These are phyloP conservation scores for Rhodomyrtus tomentosa DNA, from an alignment of 345 rosid species.

Conservation along the genomic window DNA sequence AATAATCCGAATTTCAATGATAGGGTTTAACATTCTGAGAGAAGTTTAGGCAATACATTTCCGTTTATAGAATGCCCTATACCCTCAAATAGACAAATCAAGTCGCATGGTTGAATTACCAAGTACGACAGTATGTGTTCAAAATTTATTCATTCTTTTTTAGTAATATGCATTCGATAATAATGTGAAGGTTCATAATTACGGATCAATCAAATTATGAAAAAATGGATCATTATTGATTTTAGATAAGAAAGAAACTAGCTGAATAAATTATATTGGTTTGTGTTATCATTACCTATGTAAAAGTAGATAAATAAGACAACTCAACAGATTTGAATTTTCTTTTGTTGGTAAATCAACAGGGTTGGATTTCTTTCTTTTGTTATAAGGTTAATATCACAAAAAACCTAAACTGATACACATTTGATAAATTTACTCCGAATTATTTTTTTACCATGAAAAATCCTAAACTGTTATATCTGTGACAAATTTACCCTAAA, in stretches of 20 bases:
- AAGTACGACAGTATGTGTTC: fast-evolving
- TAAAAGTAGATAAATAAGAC: background rate
- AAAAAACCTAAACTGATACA: too few relatives aligned
- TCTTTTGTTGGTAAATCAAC: too few relatives aligned
- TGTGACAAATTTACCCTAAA: too few relatives aligned
- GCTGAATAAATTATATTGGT: background rate
- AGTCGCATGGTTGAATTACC: fast-evolving
- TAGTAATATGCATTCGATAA: background rate
- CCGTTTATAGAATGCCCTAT: background rate
- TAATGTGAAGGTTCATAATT: background rate
- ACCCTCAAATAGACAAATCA: background rate
- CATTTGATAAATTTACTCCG: too few relatives aligned
- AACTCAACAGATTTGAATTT: background rate
- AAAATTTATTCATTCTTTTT: background rate
- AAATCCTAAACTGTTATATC: too few relatives aligned
- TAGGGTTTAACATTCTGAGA: too few relatives aligned
- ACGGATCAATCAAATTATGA: background rate
- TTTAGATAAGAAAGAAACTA: background rate
- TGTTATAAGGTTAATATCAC: too few relatives aligned
- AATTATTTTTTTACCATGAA: too few relatives aligned
- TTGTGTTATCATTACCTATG: background rate
- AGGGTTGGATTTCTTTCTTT: too few relatives aligned
- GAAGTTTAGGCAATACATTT: too few relatives aligned
- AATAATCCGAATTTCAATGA: too few relatives aligned
- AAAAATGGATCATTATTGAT: background rate